phyloP scores from a whole-genome alignment of 2,329 filamentous ascomycete species.

The Aureobasidium leucospermi region DNA sequence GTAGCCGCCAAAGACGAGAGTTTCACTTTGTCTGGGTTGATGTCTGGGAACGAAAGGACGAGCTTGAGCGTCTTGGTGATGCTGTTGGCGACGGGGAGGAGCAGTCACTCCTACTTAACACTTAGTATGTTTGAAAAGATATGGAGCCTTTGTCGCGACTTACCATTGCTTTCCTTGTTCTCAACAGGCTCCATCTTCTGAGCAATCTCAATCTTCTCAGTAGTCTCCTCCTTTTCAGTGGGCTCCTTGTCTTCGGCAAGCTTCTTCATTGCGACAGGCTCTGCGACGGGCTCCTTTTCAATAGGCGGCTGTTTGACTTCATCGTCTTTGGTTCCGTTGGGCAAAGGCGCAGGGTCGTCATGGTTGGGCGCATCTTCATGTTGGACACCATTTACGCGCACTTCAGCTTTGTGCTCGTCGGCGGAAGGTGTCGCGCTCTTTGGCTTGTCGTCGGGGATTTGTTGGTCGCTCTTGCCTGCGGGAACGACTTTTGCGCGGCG shows the following conservation, averaged over 20 bases:
- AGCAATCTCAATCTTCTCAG: neutral
- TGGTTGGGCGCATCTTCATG: neutral
- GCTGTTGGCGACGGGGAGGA: neutral
- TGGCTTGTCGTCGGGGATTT: neutral
- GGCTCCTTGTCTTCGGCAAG: neutral
- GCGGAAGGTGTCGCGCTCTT: neutral
- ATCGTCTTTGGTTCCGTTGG: neutral
- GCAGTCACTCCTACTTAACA: neutral
- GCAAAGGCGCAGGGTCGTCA: neutral
- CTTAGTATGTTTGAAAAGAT: neutral
- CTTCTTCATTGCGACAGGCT: conserved; percentile 3
- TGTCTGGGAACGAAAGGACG: conserved; percentile 9
- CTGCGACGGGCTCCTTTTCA: conserved; percentile 1
- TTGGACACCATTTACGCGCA: neutral
- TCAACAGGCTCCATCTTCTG: neutral
- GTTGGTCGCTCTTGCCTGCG: conserved; percentile 7
- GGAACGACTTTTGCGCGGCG: conserved; percentile 9
- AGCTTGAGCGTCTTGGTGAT: conserved; percentile 6
- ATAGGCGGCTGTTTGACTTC: neutral
- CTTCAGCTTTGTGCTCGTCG: neutral
- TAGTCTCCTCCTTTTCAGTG: neutral
- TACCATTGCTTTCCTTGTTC: neutral
- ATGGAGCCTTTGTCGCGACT: neutral
- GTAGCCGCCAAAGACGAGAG: conserved; percentile 27
- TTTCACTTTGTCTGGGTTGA: conserved; percentile 1